Evolutionary conservation across 192 early-diverging fungal species (phyloP).

Genomic region (Backusella circina): DNA sequence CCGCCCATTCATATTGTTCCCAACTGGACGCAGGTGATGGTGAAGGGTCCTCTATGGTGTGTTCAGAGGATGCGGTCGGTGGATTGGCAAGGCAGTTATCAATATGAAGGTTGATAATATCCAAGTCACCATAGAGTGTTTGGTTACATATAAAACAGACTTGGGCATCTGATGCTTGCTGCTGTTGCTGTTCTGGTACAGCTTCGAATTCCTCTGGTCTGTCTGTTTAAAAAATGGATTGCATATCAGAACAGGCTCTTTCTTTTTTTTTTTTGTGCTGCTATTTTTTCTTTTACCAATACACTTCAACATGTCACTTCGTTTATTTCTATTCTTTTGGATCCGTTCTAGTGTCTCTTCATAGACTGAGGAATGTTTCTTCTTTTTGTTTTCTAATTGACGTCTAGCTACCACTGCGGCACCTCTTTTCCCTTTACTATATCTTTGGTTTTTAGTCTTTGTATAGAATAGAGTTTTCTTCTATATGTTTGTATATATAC

Average conservation of each 20-base stretch:
- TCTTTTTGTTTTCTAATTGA: slow-evolving; percentile 42
- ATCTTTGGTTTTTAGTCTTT: background rate
- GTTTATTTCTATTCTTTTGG: slow-evolving; percentile 34
- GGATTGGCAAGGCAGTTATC: slow-evolving; percentile 60
- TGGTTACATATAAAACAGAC: slow-evolving; percentile 68
- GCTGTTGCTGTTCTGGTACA: slow-evolving; percentile 4
- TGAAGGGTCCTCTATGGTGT: background rate
- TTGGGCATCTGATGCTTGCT: slow-evolving; percentile 34
- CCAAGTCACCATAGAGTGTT: slow-evolving; percentile 50
- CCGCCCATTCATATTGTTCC: slow-evolving; percentile 83
- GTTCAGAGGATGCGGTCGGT: slow-evolving; percentile 7
- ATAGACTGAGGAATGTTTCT: slow-evolving; percentile 20
- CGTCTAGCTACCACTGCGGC: slow-evolving; percentile 54
- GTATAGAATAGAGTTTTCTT: too few species aligned
- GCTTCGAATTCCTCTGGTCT: background rate
- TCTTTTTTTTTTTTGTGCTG: too few species aligned
- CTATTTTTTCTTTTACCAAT: background rate
- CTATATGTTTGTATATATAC: background rate
- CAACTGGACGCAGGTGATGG: slow-evolving; percentile 28
- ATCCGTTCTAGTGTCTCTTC: slow-evolving; percentile 33
- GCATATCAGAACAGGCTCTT: too few species aligned
- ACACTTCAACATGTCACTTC: slow-evolving; percentile 26
- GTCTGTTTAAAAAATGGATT: too few species aligned
- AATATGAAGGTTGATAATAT: slow-evolving; percentile 71
- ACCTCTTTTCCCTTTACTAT: slow-evolving; percentile 45